A percentile compares a stretch with the other conserved stretches of the same genome.
phyloP scores from a whole-genome alignment of 176 grass and related monocot species.

The Avena atlantica region DNA sequence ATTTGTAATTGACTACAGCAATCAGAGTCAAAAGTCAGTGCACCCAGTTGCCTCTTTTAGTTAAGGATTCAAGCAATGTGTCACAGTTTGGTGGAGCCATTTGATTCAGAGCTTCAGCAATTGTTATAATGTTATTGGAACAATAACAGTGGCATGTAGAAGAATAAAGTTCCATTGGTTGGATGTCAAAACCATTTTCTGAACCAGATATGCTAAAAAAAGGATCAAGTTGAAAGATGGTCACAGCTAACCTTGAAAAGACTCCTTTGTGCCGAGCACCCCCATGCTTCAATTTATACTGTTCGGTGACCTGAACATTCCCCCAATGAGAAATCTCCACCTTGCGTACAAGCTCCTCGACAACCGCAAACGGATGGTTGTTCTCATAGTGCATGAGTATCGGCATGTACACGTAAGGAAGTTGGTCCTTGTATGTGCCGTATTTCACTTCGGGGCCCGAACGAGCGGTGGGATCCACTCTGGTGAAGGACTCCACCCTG shows the following conservation, averaged over 20 bases:
- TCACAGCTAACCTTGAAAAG: conserved; percentile 79
- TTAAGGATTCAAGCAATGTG: not conserved
- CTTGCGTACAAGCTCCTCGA: conserved; percentile 81
- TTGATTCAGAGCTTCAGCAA: not conserved
- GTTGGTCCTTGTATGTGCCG: conserved; percentile 65
- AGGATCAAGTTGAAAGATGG: conserved; percentile 4
- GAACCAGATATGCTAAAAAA: conserved; percentile 9
- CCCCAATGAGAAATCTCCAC: conserved; percentile 98
- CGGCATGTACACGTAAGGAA: conserved; percentile 60
- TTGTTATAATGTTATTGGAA: conserved; percentile 16
- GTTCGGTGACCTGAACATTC: conserved; percentile 83
- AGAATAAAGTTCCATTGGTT: not conserved
- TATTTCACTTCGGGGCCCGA: conserved; percentile 82
- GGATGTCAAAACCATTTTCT: not conserved
- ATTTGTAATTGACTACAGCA: conserved; percentile 2
- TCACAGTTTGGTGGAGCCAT: not conserved
- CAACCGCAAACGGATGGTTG: conserved; percentile 84
- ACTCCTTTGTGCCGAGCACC: conserved; percentile 85
- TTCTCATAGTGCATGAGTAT: conserved; percentile 86
- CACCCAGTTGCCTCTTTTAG: not conserved
- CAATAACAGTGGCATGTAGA: not conserved
- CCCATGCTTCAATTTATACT: conserved; percentile 87
- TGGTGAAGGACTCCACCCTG: conserved; percentile 90
- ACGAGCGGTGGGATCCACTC: conserved; percentile 61
- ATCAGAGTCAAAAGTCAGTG: not conserved